Evolutionary conservation across 352 stramenopile species (phyloP).

Genomic region (Poterioochromonas sp.): DNA sequence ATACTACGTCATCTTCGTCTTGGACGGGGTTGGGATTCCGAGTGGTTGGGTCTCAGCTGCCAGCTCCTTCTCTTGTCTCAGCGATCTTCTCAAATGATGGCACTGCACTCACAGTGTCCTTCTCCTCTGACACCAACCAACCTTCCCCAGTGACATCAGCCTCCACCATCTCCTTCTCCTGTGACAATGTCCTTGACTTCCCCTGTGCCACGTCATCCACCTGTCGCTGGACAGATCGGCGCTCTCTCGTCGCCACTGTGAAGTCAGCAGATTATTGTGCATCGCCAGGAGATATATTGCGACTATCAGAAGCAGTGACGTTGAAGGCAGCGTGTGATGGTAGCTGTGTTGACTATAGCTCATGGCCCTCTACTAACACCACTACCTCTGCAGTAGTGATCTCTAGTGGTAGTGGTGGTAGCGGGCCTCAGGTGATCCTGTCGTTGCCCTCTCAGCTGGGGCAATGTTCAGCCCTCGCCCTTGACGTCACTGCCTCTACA

Average conservation of each 20-base stretch:
- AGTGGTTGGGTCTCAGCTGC: not conserved
- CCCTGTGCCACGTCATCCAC: not conserved
- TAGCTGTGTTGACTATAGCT: not conserved
- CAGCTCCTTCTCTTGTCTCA: not conserved
- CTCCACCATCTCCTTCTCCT: not conserved
- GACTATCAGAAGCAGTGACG: not conserved
- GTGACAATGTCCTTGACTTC: not conserved
- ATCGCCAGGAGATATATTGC: not conserved
- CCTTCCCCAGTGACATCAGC: no score
- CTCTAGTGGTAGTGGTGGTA: not conserved
- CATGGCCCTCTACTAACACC: no score
- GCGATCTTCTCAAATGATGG: slow-evolving; percentile 25
- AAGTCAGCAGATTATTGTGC: not conserved
- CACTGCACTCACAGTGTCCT: not conserved
- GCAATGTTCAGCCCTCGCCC: not conserved
- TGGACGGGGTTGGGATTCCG: no score
- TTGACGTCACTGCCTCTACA: not conserved
- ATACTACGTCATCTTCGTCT: not conserved
- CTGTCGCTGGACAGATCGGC: slow-evolving; percentile 11
- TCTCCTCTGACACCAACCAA: not conserved
- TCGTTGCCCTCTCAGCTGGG: not conserved
- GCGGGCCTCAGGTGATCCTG: not conserved
- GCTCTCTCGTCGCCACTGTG: slow-evolving; percentile 3
- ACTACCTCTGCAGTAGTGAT: not conserved
- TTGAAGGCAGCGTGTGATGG: not conserved